Percentiles rank a stretch among this genome's conserved stretches.
These are phyloP conservation scores for Pythium myriotylum DNA, from an alignment of 352 stramenopile species.

Conservation along the genomic window DNA sequence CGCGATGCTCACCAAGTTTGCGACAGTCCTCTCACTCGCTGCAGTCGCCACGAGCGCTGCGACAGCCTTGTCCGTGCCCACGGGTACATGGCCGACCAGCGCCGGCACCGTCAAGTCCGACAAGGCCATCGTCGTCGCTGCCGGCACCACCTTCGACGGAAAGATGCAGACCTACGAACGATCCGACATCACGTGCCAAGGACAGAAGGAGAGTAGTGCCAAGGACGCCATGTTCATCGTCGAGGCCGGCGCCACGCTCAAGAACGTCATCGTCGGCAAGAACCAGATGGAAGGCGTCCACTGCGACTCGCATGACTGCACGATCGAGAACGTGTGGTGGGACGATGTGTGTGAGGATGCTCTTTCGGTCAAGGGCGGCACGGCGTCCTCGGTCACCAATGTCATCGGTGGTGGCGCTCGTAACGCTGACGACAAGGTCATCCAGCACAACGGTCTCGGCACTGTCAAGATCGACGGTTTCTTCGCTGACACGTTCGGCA, in stretches of 20 bases:
- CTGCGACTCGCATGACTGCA: conserved; percentile 34
- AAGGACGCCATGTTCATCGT: conserved; percentile 39
- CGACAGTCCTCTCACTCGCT: neutral
- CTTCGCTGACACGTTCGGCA: conserved; percentile 43
- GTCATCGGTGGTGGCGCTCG: conserved; percentile 43
- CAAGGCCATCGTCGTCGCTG: conserved; percentile 36
- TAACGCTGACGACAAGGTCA: conserved; percentile 48
- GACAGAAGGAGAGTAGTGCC: conserved; percentile 27
- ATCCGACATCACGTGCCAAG: conserved; percentile 44
- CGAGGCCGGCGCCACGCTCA: conserved; percentile 46
- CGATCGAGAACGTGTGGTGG: conserved; percentile 60
- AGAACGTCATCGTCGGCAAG: conserved; percentile 62
- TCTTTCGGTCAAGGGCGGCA: conserved; percentile 45
- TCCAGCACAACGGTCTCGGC: conserved; percentile 52
- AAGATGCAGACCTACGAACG: conserved; percentile 61
- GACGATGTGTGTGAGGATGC: conserved; percentile 54
- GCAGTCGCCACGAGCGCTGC: neutral
- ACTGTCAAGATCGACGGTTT: conserved; percentile 48
- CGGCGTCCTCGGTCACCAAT: conserved; percentile 32
- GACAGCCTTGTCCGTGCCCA: conserved; percentile 19
- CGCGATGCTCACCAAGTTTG: conserved; percentile 15
- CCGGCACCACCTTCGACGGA: conserved; percentile 51
- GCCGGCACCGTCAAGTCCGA: conserved; percentile 26
- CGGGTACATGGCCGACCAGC: conserved; percentile 29
- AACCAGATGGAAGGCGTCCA: conserved; percentile 58